Conservation (phyloP, 768 basidiomycete species). For the Tricholomella constricta region DNA sequence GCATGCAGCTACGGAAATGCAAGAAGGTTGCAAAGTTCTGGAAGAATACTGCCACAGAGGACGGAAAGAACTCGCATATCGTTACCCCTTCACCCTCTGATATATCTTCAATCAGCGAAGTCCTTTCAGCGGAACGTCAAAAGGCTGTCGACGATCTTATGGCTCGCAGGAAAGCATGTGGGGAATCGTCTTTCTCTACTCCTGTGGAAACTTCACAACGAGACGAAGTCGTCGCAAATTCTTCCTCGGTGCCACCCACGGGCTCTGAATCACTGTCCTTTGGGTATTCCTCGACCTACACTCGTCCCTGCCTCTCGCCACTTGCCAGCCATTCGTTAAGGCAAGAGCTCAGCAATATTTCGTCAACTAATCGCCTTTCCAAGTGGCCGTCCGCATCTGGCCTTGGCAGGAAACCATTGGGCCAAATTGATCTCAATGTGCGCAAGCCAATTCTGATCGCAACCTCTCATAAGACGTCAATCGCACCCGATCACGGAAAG, state of each 20-base stretch:
- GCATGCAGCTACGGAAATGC: constrained; percentile 48
- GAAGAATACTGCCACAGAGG: constrained; percentile 43
- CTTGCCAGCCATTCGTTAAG: constrained; percentile 30
- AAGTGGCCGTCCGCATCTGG: constrained; percentile 9
- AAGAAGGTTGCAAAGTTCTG: constrained; percentile 45
- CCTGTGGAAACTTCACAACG: background rate
- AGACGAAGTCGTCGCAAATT: background rate
- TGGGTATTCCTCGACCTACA: constrained; percentile 23
- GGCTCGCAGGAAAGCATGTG: constrained; percentile 5
- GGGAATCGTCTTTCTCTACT: constrained; percentile 14
- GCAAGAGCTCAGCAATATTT: constrained; percentile 18
- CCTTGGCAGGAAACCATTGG: constrained; percentile 3
- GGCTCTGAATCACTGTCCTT: constrained; percentile 10
- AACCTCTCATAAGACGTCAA: background rate
- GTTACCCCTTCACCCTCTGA: constrained; percentile 43
- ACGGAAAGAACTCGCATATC: constrained; percentile 21
- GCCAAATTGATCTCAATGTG: constrained; percentile 11
- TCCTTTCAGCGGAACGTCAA: constrained; percentile 35
- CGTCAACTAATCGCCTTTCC: constrained; percentile 7
- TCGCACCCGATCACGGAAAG: background rate
- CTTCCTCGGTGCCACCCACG: background rate
- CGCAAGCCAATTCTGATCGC: background rate
- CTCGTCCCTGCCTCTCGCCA: constrained; percentile 22
- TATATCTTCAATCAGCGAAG: constrained; percentile 38
- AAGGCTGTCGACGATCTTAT: constrained; percentile 44